Percentiles rank a stretch among this genome's conserved stretches.
phyloP scores from a whole-genome alignment of 1,284 basidiomycete species.

The Malassezia dermatis region DNA sequence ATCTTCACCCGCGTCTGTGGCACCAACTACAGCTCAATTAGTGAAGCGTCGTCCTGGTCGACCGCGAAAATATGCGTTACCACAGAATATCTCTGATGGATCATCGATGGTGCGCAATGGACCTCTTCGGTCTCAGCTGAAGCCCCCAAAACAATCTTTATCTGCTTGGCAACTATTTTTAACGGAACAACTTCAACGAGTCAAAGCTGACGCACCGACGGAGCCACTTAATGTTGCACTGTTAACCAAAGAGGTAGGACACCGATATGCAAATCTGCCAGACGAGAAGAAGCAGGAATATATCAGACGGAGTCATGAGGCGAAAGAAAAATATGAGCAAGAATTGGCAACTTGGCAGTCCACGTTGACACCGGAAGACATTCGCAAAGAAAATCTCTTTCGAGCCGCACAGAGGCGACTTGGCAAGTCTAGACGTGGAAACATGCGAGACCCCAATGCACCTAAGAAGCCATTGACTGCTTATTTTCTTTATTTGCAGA shows the following conservation, averaged over 20 bases:
- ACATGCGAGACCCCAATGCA: conserved; percentile 91
- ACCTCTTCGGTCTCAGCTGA: conserved; percentile 54
- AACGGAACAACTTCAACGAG: conserved; percentile 81
- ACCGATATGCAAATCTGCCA: conserved; percentile 70
- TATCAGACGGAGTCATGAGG: conserved; percentile 58
- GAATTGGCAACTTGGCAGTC: conserved; percentile 76
- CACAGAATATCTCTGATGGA: neutral
- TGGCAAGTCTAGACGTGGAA: conserved; percentile 82
- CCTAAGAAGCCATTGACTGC: conserved; percentile 90
- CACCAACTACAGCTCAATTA: neutral
- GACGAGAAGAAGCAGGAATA: conserved; percentile 59
- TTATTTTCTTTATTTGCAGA: conserved; percentile 86
- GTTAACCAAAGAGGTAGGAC: conserved; percentile 85
- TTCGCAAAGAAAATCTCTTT: conserved; percentile 82
- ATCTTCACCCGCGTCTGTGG: neutral
- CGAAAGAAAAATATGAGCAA: conserved; percentile 69
- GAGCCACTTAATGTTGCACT: conserved; percentile 84
- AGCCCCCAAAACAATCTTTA: conserved; percentile 81
- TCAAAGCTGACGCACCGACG: conserved; percentile 54
- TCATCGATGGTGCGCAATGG: neutral
- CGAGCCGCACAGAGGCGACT: conserved; percentile 83
- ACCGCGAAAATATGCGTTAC: neutral
- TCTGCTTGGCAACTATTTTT: conserved; percentile 96
- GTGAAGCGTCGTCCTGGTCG: neutral
- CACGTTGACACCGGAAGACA: conserved; percentile 82